phyloP scores from a whole-genome alignment of 495 filamentous ascomycete genomes.

The Jackrogersella minutella region DNA sequence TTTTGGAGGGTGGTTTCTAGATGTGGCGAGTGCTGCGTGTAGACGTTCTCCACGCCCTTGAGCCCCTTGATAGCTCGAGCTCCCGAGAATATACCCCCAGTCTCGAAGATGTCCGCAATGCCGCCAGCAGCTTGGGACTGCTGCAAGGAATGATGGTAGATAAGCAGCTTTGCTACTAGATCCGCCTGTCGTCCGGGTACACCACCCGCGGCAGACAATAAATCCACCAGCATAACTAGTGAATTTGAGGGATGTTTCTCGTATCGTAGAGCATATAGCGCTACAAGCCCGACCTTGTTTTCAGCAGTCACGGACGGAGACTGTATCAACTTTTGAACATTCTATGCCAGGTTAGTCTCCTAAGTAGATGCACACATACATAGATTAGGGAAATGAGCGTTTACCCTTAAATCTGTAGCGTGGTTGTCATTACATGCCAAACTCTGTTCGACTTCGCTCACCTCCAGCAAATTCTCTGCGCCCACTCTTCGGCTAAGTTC shows the following conservation, averaged over 20 bases:
- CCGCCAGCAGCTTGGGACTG: conserved; percentile 71
- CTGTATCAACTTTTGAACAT: conserved; percentile 83
- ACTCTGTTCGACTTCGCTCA: conserved; percentile 96
- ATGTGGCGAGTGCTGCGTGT: conserved; percentile 94
- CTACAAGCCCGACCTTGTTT: conserved; percentile 86
- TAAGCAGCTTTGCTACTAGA: conserved; percentile 77
- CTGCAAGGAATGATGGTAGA: conserved; percentile 85
- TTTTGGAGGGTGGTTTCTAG: conserved; percentile 89
- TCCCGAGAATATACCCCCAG: conserved; percentile 87
- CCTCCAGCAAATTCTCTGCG: conserved; percentile 84
- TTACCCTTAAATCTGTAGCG: conserved; percentile 81
- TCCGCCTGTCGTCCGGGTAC: conserved; percentile 76
- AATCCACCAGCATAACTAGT: conserved; percentile 81
- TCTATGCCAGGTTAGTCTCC: conserved; percentile 56
- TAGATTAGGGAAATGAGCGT: not conserved
- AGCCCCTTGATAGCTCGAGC: conserved; percentile 92
- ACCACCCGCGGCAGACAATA: conserved; percentile 78
- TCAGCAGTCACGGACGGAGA: conserved; percentile 74
- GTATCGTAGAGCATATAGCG: conserved; percentile 92
- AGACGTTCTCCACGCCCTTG: conserved; percentile 97
- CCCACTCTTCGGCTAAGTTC: conserved; percentile 89
- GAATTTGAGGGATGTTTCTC: conserved; percentile 82
- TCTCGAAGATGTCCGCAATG: conserved; percentile 90
- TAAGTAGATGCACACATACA: no score
- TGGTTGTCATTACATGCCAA: conserved; percentile 97